Evolutionary conservation across 805 yeast species (phyloP), one percentile per base, ranked within the genome.

Genomic region (Vanderwaltozyma tropicalis): DNA sequence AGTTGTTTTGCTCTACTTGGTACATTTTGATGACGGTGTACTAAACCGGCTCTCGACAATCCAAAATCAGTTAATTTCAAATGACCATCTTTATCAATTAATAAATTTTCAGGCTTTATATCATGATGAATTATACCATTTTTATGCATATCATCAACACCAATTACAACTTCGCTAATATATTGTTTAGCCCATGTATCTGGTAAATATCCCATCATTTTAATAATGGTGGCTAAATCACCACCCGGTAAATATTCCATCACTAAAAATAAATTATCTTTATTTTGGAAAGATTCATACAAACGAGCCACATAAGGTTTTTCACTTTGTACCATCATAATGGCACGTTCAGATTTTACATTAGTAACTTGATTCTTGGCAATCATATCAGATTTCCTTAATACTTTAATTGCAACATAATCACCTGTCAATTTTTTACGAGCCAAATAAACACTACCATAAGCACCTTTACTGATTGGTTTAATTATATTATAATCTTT

Each of bases 221-320:
- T 83, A 20, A 92, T 63, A 37, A 94, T 64, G 0, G 95, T 79
- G 0, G 96, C 92, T 52, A 89, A 74, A 57, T 92, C 99, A 25
- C 99, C 99, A 31, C 98, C 98, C 47, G 82, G 85, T 28, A 92
- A 64, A 53, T 86, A 92, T 57, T 92, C 98, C 97, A 94, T 89
- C 2, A 92, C 99, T 47, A 92, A 66, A 52, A 84, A 92, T 14
- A 92, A 64, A 54, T 80, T 87, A 43, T 86, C 94, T 35, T 75
- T 74, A 42, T 85, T 84, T 61, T 92, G 98, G 58, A 92, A 92
- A 25, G 94, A 80, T 36, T 82, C 83, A 51, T 78, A 83, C 22
- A 92, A 66, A 52, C 80, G 87, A 1, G 95, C 97, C 42, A 92
- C 96, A 55, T 81, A 86, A 0, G 95, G 94, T 28, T 89, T 81